These are phyloP conservation scores for Coemansia sp. DNA, from an alignment of 192 early-diverging fungal genomes.

Conservation along the genomic window DNA sequence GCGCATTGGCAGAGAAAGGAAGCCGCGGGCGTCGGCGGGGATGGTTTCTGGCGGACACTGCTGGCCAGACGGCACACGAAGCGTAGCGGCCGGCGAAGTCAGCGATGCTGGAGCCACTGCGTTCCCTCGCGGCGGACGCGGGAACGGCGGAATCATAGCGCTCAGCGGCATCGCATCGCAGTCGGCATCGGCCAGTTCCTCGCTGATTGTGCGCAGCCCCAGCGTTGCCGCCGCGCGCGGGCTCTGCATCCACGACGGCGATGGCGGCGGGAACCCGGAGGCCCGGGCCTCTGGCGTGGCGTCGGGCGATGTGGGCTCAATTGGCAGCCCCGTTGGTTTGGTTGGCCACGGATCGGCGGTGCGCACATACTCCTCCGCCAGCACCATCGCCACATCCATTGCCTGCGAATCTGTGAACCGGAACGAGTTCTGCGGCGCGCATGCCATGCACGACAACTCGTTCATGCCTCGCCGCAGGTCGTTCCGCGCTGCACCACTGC, in stretches of 20 bases:
- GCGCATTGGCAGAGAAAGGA: slow-evolving; percentile 18
- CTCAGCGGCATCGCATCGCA: neutral
- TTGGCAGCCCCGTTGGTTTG: neutral
- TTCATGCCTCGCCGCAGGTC: neutral
- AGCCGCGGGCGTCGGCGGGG: neutral
- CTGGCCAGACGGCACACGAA: neutral
- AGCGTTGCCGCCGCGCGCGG: neutral
- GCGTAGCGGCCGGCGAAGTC: neutral
- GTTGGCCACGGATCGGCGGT: slow-evolving; percentile 4
- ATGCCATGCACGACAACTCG: slow-evolving; percentile 2
- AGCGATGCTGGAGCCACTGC: neutral
- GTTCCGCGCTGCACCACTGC: neutral
- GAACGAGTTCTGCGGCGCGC: slow-evolving; percentile 1
- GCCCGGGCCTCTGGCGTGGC: neutral
- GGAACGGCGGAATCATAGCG: neutral
- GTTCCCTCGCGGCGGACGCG: neutral
- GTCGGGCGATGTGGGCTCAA: slow-evolving; percentile 3
- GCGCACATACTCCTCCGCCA: slow-evolving; percentile 35
- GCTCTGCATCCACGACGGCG: slow-evolving; percentile 1
- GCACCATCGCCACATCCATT: slow-evolving; percentile 27
- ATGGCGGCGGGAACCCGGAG: neutral
- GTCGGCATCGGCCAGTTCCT: neutral
- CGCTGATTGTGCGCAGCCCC: slow-evolving; percentile 2
- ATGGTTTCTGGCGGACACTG: neutral
- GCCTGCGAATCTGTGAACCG: slow-evolving; percentile 24